phyloP scores from a whole-genome alignment of 2,329 filamentous ascomycete genomes.

The Coniochaeta pulveracea region DNA sequence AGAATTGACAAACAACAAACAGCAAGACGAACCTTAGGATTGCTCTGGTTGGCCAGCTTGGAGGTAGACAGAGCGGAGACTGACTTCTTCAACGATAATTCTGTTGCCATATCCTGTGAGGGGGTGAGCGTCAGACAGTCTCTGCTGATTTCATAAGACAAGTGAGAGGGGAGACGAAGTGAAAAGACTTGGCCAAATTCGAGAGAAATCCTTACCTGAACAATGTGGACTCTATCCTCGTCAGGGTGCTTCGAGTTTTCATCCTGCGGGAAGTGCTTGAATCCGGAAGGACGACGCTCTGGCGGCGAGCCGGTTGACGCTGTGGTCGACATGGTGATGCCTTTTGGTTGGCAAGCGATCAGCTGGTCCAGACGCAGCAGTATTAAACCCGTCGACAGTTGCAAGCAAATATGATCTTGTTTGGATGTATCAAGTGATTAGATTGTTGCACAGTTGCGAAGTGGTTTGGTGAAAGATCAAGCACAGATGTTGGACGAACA shows the following conservation, averaged over 20 bases:
- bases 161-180: no score
- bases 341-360: not conserved
- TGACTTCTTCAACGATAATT: constrained; percentile 26
- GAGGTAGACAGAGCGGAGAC: constrained; percentile 36
- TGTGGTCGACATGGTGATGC: constrained; percentile 26
- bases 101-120: constrained; percentile 4
- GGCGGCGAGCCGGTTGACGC: constrained; percentile 29
- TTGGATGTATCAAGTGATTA: constrained; percentile 4
- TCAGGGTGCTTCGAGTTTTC: constrained; percentile 26
- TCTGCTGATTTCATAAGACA: constrained; percentile 2
- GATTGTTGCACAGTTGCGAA: constrained; percentile 2
- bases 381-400: constrained; percentile 7
- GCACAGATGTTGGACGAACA: not conserved
- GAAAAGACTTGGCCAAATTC: not conserved
- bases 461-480: constrained; percentile 1
- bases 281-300: constrained; percentile 20
- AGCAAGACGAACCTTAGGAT: constrained; percentile 33
- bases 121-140: not conserved
- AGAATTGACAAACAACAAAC: no score
- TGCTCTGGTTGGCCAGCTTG: constrained; percentile 43
- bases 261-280: constrained; percentile 21
- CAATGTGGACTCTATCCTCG: constrained; percentile 17
- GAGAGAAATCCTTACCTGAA: constrained; percentile 17
- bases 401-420: constrained; percentile 4
- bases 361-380: constrained; percentile 11